These are phyloP conservation scores for Heliosperma pusillum DNA, from an alignment of 148 eudicot genomes.

Conservation along the genomic window DNA sequence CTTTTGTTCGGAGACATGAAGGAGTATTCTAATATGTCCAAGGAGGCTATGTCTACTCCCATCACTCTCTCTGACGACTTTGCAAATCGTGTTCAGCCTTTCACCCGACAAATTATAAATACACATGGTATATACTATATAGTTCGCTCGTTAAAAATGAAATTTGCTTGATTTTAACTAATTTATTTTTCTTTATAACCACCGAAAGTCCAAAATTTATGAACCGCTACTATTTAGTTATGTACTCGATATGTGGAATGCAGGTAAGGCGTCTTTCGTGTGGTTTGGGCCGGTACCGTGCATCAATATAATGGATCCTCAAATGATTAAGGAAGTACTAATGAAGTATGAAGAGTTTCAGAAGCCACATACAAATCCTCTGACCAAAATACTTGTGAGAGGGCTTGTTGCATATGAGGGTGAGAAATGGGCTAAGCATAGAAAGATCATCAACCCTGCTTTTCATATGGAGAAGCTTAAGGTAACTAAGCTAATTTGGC, in stretches of 20 bases:
- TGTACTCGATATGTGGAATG: not conserved
- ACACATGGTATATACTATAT: constrained; percentile 27
- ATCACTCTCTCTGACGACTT: constrained; percentile 22
- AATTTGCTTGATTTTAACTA: too few relatives aligned
- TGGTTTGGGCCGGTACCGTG: constrained; percentile 39
- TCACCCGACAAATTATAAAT: constrained; percentile 24
- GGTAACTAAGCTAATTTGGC: constrained; percentile 6
- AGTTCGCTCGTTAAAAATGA: not conserved
- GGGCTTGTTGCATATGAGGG: constrained; percentile 37
- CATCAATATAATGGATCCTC: constrained; percentile 33
- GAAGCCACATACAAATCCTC: constrained; percentile 37
- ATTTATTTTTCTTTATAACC: not conserved
- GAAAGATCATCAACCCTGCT: constrained; percentile 33
- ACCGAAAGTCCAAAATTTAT: not conserved
- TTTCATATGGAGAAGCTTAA: constrained; percentile 33
- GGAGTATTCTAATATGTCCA: constrained; percentile 25
- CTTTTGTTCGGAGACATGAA: constrained; percentile 35
- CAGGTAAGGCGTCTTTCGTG: constrained; percentile 36
- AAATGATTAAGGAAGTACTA: constrained; percentile 32
- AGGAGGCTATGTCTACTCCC: constrained; percentile 28
- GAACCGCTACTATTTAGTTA: not conserved
- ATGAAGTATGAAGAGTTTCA: constrained; percentile 32
- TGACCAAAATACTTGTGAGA: constrained; percentile 26
- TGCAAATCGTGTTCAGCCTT: constrained; percentile 31
- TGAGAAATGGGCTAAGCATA: constrained; percentile 32